Evolutionary conservation across 176 grass and related monocot genomes (phyloP).

Genomic region (Guadua angustifolia): DNA sequence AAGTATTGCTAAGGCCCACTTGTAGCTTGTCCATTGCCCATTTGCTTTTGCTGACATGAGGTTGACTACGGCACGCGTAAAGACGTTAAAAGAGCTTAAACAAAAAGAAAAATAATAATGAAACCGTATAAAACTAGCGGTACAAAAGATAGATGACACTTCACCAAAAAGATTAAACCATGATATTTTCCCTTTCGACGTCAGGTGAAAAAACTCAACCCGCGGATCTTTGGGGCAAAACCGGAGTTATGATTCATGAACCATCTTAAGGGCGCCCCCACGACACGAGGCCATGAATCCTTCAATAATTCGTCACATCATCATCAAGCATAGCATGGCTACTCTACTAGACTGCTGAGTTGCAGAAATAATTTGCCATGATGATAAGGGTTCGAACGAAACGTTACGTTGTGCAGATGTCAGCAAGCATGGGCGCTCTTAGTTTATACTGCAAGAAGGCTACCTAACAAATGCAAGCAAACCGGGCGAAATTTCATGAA

Average conservation of each 20-base stretch:
- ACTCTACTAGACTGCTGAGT: background rate
- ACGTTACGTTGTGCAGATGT: background rate
- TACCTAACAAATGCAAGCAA: background rate
- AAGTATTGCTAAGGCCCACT: too few relatives aligned
- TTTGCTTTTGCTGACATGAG: too few relatives aligned
- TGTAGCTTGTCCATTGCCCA: too few relatives aligned
- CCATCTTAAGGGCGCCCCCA: background rate
- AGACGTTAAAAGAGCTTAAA: too few relatives aligned
- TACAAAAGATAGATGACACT: too few relatives aligned
- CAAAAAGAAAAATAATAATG: too few relatives aligned
- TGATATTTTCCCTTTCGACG: background rate
- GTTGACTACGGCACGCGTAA: background rate
- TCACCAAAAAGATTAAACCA: too few relatives aligned
- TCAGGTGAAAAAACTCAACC: too few relatives aligned
- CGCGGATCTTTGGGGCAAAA: background rate
- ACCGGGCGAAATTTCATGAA: too few relatives aligned
- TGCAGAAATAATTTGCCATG: slow-evolving; percentile 32
- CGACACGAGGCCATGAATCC: background rate
- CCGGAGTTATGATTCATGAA: background rate
- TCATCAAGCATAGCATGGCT: background rate
- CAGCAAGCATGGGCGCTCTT: background rate
- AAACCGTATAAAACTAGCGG: too few relatives aligned
- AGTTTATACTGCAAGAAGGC: slow-evolving; percentile 35
- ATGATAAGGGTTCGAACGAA: background rate
- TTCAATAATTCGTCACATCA: slow-evolving; percentile 13